A percentile compares a stretch with the other conserved stretches of the same genome.
Conservation (phyloP, 2,329 filamentous ascomycete genomes). For the Verticillium dahliae region DNA sequence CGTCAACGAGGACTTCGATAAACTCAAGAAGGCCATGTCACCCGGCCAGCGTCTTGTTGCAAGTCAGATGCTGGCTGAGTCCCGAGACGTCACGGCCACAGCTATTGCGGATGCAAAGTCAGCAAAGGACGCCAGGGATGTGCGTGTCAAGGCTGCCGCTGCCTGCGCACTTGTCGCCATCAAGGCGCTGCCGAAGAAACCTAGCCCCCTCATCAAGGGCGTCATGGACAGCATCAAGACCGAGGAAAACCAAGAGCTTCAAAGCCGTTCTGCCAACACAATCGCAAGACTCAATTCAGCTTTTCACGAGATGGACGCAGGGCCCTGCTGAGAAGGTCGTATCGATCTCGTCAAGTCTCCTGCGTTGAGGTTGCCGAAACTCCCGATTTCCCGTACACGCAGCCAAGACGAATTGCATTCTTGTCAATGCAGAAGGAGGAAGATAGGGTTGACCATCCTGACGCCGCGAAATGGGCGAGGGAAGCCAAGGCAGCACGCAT, state of each 20-base stretch:
- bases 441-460: conserved; percentile 85
- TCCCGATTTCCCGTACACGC: conserved; percentile 83
- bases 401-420: conserved; percentile 72
- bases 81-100: conserved; percentile 59
- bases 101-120: conserved; percentile 75
- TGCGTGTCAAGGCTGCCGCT: conserved; percentile 78
- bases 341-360: conserved; percentile 85
- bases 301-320: conserved; percentile 74
- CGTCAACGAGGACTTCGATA: conserved; percentile 77
- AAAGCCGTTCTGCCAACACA: conserved; percentile 77
- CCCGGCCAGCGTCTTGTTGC: conserved; percentile 84
- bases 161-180: conserved; percentile 87
- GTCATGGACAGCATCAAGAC: conserved; percentile 98
- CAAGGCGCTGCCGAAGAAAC: conserved; percentile 83
- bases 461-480: conserved; percentile 81
- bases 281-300: conserved; percentile 79
- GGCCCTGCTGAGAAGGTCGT: conserved; percentile 94
- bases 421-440: conserved; percentile 96
- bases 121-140: conserved; percentile 75
- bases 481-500: conserved; percentile 87
- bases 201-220: conserved; percentile 84
- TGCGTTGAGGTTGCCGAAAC: conserved; percentile 98
- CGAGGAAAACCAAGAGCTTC: conserved; percentile 85
- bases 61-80: conserved; percentile 70
- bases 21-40: conserved; percentile 80